Evolutionary conservation across 345 rosid species (phyloP).

Genomic region (Eucalyptus polybractea): DNA sequence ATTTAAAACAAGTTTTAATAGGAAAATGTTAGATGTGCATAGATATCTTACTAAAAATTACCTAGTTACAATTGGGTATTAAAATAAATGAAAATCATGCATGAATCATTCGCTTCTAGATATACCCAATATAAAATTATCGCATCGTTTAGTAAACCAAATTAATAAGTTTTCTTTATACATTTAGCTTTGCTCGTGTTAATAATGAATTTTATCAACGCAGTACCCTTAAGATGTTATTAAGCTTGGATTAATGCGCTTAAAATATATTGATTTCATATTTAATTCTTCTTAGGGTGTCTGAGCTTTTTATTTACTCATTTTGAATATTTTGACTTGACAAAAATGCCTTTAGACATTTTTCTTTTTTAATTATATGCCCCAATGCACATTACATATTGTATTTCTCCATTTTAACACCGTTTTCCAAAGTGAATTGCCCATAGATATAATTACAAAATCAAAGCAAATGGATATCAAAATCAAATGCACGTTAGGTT

Average conservation of each 20-base stretch:
- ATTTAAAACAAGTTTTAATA: neutral
- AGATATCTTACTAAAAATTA: neutral
- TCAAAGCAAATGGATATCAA: neutral
- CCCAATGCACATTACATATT: neutral
- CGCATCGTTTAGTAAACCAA: neutral
- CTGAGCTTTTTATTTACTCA: neutral
- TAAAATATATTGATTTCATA: neutral
- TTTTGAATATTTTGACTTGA: neutral
- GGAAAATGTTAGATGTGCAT: neutral
- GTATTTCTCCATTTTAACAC: neutral
- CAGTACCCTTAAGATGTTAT: neutral
- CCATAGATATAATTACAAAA: neutral
- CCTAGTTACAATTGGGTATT: neutral
- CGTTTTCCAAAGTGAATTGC: neutral
- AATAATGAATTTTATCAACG: neutral
- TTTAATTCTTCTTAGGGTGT: neutral
- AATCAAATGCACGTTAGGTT: neutral
- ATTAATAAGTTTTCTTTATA: neutral
- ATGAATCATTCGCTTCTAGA: neutral
- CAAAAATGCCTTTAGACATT: neutral
- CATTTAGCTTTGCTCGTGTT: neutral
- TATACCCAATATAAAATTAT: neutral
- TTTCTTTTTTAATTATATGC: neutral
- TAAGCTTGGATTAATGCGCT: neutral
- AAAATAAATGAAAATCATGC: neutral